Conservation (phyloP, 2,329 filamentous ascomycete species). For the Fusarium tupiense region DNA sequence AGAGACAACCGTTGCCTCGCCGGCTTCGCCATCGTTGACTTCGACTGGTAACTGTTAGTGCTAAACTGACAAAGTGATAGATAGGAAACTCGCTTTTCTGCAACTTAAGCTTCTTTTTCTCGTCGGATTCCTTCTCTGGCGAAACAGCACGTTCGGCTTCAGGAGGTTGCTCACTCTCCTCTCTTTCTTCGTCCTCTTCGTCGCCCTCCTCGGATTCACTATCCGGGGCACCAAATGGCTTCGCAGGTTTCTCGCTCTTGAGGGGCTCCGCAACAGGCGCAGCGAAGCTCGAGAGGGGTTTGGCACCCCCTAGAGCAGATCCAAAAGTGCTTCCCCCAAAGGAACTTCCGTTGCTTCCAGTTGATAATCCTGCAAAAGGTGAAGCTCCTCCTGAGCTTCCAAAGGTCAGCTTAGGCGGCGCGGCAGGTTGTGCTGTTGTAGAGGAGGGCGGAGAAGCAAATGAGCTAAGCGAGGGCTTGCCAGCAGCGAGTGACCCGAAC, state of each 20-base stretch:
- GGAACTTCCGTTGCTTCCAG: slow-evolving; percentile 52
- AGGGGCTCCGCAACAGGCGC: slow-evolving; percentile 62
- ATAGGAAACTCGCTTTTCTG: slow-evolving; percentile 69
- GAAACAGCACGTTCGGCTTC: slow-evolving; percentile 57
- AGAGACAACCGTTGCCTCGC: slow-evolving; percentile 78
- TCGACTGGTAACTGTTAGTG: slow-evolving; percentile 59
- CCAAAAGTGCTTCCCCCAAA: slow-evolving; percentile 54
- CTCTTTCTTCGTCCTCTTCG: slow-evolving; percentile 51
- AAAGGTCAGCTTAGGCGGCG: slow-evolving; percentile 61
- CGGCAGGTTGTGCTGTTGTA: slow-evolving; percentile 39
- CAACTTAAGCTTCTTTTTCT: slow-evolving; percentile 72
- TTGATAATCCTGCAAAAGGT: slow-evolving; percentile 59
- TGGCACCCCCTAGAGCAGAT: slow-evolving; percentile 51
- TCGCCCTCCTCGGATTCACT: slow-evolving; percentile 67
- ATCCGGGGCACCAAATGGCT: slow-evolving; percentile 80
- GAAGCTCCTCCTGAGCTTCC: slow-evolving; percentile 54
- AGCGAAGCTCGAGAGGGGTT: slow-evolving; percentile 74
- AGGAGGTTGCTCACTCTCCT: slow-evolving; percentile 55
- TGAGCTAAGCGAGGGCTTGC: slow-evolving; percentile 49
- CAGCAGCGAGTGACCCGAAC: slow-evolving; percentile 56
- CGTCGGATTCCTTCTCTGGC: slow-evolving; percentile 66
- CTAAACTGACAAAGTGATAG: not conserved
- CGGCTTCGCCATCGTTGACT: slow-evolving; percentile 87
- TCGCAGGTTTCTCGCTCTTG: slow-evolving; percentile 69
- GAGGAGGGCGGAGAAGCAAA: slow-evolving; percentile 46